Evolutionary conservation across 2,329 filamentous ascomycete genomes (phyloP).

Genomic region (Blumeria hordei): DNA sequence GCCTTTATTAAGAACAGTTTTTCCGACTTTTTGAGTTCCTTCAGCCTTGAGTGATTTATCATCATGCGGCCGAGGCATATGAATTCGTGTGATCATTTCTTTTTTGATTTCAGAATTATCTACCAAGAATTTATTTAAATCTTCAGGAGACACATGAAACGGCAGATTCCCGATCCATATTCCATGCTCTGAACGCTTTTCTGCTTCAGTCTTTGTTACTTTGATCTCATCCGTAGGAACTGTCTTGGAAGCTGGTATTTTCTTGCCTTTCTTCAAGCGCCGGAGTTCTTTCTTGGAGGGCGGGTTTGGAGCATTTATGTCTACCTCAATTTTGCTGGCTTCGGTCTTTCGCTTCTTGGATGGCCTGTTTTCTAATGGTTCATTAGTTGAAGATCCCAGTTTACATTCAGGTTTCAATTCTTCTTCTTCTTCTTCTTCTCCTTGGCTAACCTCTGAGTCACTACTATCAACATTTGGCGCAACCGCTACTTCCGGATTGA

Average conservation of each 20-base stretch:
- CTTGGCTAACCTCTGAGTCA: too few relatives aligned
- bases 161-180: conserved; percentile 92
- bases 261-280: conserved; percentile 64
- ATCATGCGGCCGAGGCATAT: conserved; percentile 25
- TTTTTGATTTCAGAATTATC: conserved; percentile 42
- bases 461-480: too few relatives aligned
- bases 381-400: background rate
- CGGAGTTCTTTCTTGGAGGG: conserved; percentile 86
- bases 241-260: conserved; percentile 22
- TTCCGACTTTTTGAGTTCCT: conserved; percentile 11
- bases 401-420: background rate
- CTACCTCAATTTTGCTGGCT: conserved; percentile 61
- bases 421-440: background rate
- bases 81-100: conserved; percentile 55
- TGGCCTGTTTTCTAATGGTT: conserved; percentile 6
- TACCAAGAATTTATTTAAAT: conserved; percentile 60
- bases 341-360: conserved; percentile 40
- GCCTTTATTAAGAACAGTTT: conserved; percentile 42
- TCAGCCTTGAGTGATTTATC: conserved; percentile 13
- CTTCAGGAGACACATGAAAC: conserved; percentile 52
- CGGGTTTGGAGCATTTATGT: conserved; percentile 71
- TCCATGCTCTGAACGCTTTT: conserved; percentile 51
- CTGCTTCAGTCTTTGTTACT: conserved; percentile 18
- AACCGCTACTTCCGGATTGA: background rate
- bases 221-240: conserved; percentile 14